phyloP scores from a whole-genome alignment of 805 yeast genomes.

The Kregervanrija delftensis region DNA sequence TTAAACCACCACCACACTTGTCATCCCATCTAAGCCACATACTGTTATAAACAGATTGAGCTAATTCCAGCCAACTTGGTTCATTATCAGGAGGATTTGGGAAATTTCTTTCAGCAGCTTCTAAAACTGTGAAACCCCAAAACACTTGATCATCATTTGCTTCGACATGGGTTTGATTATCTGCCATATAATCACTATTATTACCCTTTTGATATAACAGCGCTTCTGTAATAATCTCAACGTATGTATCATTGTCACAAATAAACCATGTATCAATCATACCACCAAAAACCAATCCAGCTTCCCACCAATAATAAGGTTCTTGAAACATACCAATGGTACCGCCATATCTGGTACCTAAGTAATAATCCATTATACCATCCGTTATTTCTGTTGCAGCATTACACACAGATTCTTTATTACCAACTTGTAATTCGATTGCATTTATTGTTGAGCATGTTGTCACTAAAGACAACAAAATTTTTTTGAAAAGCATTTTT shows the following conservation, averaged over 20 bases:
- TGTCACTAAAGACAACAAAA: neutral
- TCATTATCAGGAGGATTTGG: conserved; percentile 52
- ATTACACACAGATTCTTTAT: conserved; percentile 23
- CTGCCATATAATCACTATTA: conserved; percentile 64
- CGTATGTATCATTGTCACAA: conserved; percentile 61
- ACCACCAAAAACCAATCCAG: conserved; percentile 68
- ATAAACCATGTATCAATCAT: conserved; percentile 65
- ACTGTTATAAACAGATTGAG: conserved; percentile 86
- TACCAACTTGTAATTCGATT: conserved; percentile 9
- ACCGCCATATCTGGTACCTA: conserved; percentile 56
- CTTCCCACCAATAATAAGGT: conserved; percentile 92
- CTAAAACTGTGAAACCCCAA: conserved; percentile 84
- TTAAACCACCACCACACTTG: conserved; percentile 78
- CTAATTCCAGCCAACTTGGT: conserved; percentile 75
- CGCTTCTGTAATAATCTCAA: conserved; percentile 48
- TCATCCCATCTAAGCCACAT: conserved; percentile 88
- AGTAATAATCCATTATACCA: conserved; percentile 79
- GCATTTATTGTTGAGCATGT: conserved; percentile 2
- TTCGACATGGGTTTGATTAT: conserved; percentile 73
- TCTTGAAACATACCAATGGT: conserved; percentile 61
- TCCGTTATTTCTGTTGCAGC: conserved; percentile 57
- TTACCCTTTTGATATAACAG: conserved; percentile 62
- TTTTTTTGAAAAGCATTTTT: too few relatives aligned
- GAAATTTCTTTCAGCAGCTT: conserved; percentile 77
- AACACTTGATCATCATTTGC: conserved; percentile 91